Percentiles rank a stretch among this genome's conserved stretches.
These are phyloP conservation scores for Arabidopsis lyrata DNA, from an alignment of 441 rosid genomes.

Conservation along the genomic window DNA sequence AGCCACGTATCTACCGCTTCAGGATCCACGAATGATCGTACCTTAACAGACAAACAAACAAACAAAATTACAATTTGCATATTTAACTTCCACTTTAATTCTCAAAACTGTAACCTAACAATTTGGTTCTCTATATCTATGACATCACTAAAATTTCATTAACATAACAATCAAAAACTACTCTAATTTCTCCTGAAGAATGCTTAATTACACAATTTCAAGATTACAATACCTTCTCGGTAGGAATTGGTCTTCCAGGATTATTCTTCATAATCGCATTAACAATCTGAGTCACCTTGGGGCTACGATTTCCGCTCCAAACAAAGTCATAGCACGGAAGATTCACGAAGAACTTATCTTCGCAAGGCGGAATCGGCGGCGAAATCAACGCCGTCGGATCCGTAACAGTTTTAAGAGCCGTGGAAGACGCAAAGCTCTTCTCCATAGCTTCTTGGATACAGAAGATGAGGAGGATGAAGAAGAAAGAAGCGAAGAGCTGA, in stretches of 20 bases:
- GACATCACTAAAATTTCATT: neutral
- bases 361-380: constrained; percentile 83
- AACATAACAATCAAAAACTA: neutral
- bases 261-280: constrained; percentile 68
- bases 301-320: constrained; percentile 88
- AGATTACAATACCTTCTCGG: constrained; percentile 57
- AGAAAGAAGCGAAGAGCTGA: constrained; percentile 86
- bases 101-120: neutral
- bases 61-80: neutral
- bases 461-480: constrained; percentile 86
- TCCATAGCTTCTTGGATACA: constrained; percentile 61
- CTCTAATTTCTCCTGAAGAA: neutral
- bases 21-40: constrained; percentile 65
- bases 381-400: constrained; percentile 60
- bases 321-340: constrained; percentile 82
- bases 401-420: constrained; percentile 45
- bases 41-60: constrained; percentile 51
- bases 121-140: neutral
- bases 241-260: constrained; percentile 75
- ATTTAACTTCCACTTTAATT: neutral
- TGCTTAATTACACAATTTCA: neutral
- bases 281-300: constrained; percentile 28
- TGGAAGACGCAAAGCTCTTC: constrained; percentile 48
- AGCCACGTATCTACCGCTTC: constrained; percentile 86
- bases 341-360: constrained; percentile 65